Percentiles rank a stretch among this genome's conserved stretches.
These are phyloP conservation scores for Hyaloscypha bicolor DNA, from an alignment of 495 filamentous ascomycete species.

Conservation along the genomic window DNA sequence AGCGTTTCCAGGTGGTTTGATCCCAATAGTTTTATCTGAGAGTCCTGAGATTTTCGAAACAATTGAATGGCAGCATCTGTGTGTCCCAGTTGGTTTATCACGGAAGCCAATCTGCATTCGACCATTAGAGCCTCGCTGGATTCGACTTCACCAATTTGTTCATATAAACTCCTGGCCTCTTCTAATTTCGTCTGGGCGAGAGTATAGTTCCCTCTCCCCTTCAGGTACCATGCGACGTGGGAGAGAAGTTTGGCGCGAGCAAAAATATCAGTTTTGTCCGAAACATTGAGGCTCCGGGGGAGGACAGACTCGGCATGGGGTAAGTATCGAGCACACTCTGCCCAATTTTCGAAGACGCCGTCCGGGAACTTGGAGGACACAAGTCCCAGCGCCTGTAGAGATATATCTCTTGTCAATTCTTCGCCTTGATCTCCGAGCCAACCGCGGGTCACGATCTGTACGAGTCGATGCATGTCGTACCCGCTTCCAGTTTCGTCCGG, in stretches of 20 bases:
- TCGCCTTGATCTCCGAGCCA: conserved; percentile 37
- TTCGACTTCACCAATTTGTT: background rate
- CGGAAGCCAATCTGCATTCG: background rate
- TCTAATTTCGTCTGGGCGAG: background rate
- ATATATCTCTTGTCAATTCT: background rate
- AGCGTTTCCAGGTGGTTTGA: background rate
- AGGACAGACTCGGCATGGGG: conserved; percentile 9
- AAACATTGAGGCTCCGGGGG: background rate
- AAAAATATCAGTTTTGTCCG: background rate
- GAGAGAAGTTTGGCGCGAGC: background rate
- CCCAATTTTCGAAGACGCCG: background rate
- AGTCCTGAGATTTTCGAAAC: background rate
- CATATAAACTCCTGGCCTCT: background rate
- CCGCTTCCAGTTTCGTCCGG: conserved; percentile 24
- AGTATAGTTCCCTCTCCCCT: background rate
- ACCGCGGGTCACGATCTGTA: conserved; percentile 45
- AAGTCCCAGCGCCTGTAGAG: conserved; percentile 4
- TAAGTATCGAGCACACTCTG: conserved; percentile 6
- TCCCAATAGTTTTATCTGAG: background rate
- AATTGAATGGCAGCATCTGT: background rate
- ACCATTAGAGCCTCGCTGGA: background rate
- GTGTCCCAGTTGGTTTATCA: background rate
- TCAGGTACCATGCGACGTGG: background rate
- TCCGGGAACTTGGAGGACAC: conserved; percentile 3
- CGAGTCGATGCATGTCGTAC: conserved; percentile 47